A percentile compares a stretch with the other conserved stretches of the same genome.
These are phyloP conservation scores for Kodamaea suecica DNA, from an alignment of 1,139 yeast species.

Conservation along the genomic window DNA sequence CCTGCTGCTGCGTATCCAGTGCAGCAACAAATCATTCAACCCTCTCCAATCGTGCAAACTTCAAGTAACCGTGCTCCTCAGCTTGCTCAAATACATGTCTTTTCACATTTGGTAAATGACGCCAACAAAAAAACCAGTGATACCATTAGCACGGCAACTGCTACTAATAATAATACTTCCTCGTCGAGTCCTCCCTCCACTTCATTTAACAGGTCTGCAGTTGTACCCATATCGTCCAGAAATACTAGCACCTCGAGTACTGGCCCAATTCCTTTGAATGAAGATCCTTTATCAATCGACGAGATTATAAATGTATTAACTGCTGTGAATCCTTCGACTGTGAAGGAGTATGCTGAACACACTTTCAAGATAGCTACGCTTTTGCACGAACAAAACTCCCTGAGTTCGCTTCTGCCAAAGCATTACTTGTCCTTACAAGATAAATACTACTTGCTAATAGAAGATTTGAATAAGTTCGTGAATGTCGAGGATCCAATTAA, in stretches of 20 bases:
- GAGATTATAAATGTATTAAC: conserved; percentile 31
- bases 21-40: conserved; percentile 1
- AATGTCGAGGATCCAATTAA: conserved; percentile 28
- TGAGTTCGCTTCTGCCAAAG: conserved; percentile 9
- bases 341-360: conserved; percentile 41
- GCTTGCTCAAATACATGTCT: conserved; percentile 2
- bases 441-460: conserved; percentile 27
- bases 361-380: conserved; percentile 30
- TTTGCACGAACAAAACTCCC: conserved; percentile 22
- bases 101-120: conserved; percentile 1
- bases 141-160: no score
- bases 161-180: neutral
- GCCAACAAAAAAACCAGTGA: no score
- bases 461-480: conserved; percentile 24
- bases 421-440: conserved; percentile 20
- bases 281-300: conserved; percentile 15
- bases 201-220: conserved; percentile 4
- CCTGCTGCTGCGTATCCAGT: neutral
- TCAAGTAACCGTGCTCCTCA: neutral
- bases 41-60: neutral
- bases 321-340: conserved; percentile 28
- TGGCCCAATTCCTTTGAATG: conserved; percentile 2
- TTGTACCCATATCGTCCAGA: conserved; percentile 4
- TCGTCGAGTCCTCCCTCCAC: conserved; percentile 3
- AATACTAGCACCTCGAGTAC: neutral